phyloP scores from a whole-genome alignment of 306 rosid genomes.

The Malus asiatica region DNA sequence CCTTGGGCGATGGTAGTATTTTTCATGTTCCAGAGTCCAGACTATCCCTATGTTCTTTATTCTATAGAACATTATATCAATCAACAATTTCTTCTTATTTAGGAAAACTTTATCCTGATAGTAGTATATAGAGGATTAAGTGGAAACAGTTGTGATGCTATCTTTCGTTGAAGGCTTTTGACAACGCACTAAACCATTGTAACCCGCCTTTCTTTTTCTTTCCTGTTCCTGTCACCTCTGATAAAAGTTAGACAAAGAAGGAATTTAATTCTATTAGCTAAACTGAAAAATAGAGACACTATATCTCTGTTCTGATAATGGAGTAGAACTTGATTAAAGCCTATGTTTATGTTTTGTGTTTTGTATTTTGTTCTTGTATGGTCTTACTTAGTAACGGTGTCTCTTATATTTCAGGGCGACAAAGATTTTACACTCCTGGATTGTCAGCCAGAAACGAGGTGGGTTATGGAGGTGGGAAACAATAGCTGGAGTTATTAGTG shows the following conservation, averaged over 20 bases:
- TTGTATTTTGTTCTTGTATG: neutral
- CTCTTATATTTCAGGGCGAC: conserved; percentile 46
- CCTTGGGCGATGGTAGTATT: neutral
- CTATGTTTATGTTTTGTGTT: neutral
- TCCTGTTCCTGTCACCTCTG: neutral
- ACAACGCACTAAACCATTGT: neutral
- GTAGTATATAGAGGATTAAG: neutral
- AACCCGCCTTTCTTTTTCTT: neutral
- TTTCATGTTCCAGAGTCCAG: neutral
- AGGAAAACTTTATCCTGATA: neutral
- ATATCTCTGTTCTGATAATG: neutral
- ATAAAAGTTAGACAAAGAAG: neutral
- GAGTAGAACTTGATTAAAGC: neutral
- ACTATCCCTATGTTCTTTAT: neutral
- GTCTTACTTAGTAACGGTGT: conserved; percentile 4
- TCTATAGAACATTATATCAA: neutral
- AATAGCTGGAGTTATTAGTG: conserved; percentile 49
- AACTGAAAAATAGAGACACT: neutral
- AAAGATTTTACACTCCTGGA: conserved; percentile 52
- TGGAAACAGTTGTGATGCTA: neutral
- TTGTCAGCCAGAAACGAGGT: conserved; percentile 25
- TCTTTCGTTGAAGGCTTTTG: neutral
- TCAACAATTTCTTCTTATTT: no score
- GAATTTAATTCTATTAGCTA: no score
- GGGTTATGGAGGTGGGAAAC: conserved; percentile 68